Percentiles rank a stretch among this genome's conserved stretches.
Conservation (phyloP, 768 basidiomycete genomes). For the Hericium rajendrae region DNA sequence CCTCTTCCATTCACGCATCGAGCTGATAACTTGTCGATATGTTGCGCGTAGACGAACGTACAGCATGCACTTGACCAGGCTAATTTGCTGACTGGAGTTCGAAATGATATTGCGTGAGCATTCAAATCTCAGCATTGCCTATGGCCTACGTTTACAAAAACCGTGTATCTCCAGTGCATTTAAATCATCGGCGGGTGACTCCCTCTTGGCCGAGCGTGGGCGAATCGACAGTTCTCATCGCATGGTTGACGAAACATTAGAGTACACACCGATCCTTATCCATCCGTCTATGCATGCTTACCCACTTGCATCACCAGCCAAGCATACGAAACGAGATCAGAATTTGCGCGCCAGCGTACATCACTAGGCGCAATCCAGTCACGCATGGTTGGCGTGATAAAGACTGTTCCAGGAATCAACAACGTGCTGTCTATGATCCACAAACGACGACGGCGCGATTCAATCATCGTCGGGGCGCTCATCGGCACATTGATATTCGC, state of each 20-base stretch:
- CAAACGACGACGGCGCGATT: slow-evolving; percentile 79
- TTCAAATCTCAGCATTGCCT: background rate
- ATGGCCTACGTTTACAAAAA: background rate
- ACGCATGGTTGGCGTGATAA: slow-evolving; percentile 76
- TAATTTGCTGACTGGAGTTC: slow-evolving; percentile 80
- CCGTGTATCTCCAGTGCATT: slow-evolving; percentile 52
- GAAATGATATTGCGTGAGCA: slow-evolving; percentile 90
- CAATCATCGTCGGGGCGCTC: slow-evolving; percentile 80
- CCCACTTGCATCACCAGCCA: slow-evolving; percentile 43
- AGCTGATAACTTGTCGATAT: background rate
- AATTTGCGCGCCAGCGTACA: slow-evolving; percentile 76
- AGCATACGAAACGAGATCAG: slow-evolving; percentile 93
- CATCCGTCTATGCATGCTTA: slow-evolving; percentile 1
- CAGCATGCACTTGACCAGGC: slow-evolving; percentile 78
- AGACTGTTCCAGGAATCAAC: slow-evolving; percentile 90
- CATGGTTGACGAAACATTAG: slow-evolving; percentile 88
- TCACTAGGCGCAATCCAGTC: slow-evolving; percentile 72
- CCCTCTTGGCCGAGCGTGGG: slow-evolving; percentile 78
- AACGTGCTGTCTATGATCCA: slow-evolving; percentile 88
- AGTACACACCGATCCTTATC: slow-evolving; percentile 38
- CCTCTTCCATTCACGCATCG: background rate
- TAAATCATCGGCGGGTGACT: slow-evolving; percentile 82
- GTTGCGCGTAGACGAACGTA: slow-evolving; percentile 50
- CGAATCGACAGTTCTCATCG: slow-evolving; percentile 87
- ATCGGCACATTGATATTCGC: slow-evolving; percentile 75